Conservation (phyloP, 495 filamentous ascomycete species). For the Neurospora sp. region DNA sequence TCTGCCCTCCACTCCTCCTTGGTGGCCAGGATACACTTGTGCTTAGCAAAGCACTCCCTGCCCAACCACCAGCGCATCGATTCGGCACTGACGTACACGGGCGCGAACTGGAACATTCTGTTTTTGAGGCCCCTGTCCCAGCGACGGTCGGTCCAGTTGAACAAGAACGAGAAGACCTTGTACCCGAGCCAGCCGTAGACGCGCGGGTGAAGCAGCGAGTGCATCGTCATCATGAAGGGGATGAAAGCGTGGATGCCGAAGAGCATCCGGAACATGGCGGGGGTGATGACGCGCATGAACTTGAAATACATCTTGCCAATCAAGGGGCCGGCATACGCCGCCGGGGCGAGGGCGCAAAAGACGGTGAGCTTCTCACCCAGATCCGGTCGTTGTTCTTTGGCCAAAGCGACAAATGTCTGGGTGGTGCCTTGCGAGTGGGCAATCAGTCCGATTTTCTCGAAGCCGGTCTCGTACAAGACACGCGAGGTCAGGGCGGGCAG, state of each 20-base stretch:
- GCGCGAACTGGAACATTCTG: constrained; percentile 85
- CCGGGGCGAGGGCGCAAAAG: constrained; percentile 87
- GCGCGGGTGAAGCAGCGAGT: constrained; percentile 47
- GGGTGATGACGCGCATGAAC: constrained; percentile 77
- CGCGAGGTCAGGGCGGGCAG: constrained; percentile 80
- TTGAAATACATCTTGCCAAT: constrained; percentile 85
- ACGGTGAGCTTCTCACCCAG: constrained; percentile 77
- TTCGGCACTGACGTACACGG: constrained; percentile 83
- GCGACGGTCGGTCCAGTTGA: constrained; percentile 75
- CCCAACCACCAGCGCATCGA: constrained; percentile 96
- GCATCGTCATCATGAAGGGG: constrained; percentile 87
- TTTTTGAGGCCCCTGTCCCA: constrained; percentile 78
- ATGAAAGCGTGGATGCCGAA: constrained; percentile 96
- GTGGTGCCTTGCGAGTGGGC: constrained; percentile 91
- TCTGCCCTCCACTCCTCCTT: constrained; percentile 55
- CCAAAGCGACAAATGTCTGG: constrained; percentile 78
- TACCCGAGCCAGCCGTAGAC: constrained; percentile 86
- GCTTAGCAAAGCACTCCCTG: constrained; percentile 77
- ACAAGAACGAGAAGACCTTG: constrained; percentile 80
- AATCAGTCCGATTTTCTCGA: constrained; percentile 72
- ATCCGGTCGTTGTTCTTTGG: constrained; percentile 87
- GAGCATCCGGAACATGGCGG: constrained; percentile 63
- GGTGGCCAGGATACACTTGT: constrained; percentile 83
- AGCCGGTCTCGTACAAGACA: constrained; percentile 73
- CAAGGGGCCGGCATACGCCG: constrained; percentile 81